Percentiles rank a stretch among this genome's conserved stretches.
Conservation (phyloP, 176 grass and related monocot genomes). For the Tillandsia leiboldiana region DNA sequence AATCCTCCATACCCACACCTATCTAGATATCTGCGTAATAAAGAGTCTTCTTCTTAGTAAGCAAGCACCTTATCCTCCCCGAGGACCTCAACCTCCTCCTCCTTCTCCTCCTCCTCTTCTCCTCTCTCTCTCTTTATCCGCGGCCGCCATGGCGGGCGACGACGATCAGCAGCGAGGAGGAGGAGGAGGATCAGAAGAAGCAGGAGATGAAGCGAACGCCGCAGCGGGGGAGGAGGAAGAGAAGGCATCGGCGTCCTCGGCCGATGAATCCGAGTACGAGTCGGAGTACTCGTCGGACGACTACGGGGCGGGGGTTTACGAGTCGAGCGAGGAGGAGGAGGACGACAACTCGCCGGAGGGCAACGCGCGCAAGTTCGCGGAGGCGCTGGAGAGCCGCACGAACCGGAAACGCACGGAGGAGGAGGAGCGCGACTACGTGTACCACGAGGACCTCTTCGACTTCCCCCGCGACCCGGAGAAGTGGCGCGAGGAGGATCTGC, state of each 20-base stretch:
- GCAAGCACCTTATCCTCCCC: not conserved
- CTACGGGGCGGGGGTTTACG: not conserved
- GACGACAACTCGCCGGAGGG: constrained; percentile 1
- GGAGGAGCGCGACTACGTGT: not conserved
- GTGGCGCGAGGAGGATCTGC: constrained; percentile 35
- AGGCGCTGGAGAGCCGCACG: constrained; percentile 7
- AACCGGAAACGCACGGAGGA: constrained; percentile 11
- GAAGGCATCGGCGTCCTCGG: not conserved
- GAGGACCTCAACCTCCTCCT: not conserved
- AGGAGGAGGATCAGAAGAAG: not conserved
- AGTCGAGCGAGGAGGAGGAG: not conserved
- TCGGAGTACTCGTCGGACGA: constrained; percentile 10
- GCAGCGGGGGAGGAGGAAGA: not conserved
- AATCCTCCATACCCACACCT: not conserved
- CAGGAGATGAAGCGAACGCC: not conserved
- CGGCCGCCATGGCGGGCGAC: not conserved
- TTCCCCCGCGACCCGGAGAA: constrained; percentile 28
- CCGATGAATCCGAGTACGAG: constrained; percentile 6
- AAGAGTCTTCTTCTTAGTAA: not conserved
- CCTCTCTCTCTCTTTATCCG: not conserved
- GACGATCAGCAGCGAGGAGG: not conserved
- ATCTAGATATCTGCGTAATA: not conserved
- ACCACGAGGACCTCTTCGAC: constrained; percentile 23
- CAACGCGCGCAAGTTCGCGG: constrained; percentile 8
- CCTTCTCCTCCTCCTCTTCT: not conserved